Conservation (phyloP, 2,329 filamentous ascomycete species). For the Nothopassalora personata region DNA sequence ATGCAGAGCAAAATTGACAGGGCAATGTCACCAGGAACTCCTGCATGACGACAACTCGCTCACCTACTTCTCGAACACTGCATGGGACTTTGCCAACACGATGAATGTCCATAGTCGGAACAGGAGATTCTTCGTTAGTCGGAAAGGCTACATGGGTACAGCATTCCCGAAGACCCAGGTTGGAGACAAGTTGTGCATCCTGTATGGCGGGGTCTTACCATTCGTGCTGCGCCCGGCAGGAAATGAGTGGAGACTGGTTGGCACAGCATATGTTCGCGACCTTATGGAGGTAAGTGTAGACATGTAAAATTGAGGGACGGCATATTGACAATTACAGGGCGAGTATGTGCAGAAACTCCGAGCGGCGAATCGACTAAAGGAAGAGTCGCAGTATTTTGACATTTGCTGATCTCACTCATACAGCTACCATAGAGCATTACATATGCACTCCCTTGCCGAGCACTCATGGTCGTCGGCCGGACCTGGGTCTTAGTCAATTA, state of each 20-base stretch:
- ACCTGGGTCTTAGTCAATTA: too few species aligned
- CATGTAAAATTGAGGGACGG: not conserved
- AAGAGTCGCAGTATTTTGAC: not conserved
- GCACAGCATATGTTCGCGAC: not conserved
- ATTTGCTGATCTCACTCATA: not conserved
- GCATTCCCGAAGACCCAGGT: not conserved
- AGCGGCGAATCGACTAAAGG: not conserved
- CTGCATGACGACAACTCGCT: not conserved
- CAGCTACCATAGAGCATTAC: too few species aligned
- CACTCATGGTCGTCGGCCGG: too few species aligned
- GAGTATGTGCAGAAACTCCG: not conserved
- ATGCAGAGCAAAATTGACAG: not conserved
- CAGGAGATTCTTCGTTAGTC: not conserved
- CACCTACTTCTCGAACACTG: not conserved
- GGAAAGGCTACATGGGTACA: not conserved
- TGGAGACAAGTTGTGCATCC: not conserved
- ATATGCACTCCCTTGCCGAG: too few species aligned
- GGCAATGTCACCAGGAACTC: not conserved
- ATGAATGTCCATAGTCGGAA: not conserved
- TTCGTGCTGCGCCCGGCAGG: not conserved
- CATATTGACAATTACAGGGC: not conserved
- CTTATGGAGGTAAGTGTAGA: not conserved
- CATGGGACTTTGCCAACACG: not conserved
- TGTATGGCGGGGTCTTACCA: not conserved
- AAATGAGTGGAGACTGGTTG: not conserved